Evolutionary conservation across 1,284 basidiomycete genomes (phyloP), one percentile per base, ranked within the genome.

Genomic region (Bondarzewia mesenterica): DNA sequence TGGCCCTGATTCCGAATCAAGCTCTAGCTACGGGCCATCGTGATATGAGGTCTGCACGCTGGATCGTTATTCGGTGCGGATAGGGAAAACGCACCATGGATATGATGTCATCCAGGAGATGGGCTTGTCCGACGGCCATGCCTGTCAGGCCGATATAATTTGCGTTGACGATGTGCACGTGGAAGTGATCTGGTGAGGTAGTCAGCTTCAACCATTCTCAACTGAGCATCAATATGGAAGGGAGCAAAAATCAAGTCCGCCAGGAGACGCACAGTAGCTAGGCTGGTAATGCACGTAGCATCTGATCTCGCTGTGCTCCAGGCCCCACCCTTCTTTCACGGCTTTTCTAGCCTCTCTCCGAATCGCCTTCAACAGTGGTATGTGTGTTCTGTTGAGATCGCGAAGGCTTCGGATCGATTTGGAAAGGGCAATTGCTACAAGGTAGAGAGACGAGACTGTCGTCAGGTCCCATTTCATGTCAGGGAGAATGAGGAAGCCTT

Each of bases 281-380:
- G 95, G 95, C 62, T 97, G 94, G 62, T 99, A 98, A 63, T 99
- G 95, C 22, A 98, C 69, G 59, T 85, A 95, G 70, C 95, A 76
- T 50, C 93, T 70, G 51, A 97, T 59, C 20, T 80, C 73, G 2
- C 80, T 80, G 3, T 61, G 54, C 0, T 64, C 63, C 3, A 93
- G 65, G 0, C 77, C 78, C 76, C 82, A 94, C 54, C 72, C 75
- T 40, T 78, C 75, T 43, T 69, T 58, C 0, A 79, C 83, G 3
- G 84, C 63, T 2, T 62, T 63, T 37, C 68, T 65, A 2, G 81
- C 80, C 53, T 81, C 74, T 0, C 60, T 56, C 18, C 75, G 73
- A 49, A 99, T 92, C 10, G 71, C 72, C 32, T 71, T 71, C 2
- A 99, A 71, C 61, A 98, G 69, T 0, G 66, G 67, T 0, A 96